Conservation (phyloP, 2,329 filamentous ascomycete species). For the Arthrobotrys sphaeroides region DNA sequence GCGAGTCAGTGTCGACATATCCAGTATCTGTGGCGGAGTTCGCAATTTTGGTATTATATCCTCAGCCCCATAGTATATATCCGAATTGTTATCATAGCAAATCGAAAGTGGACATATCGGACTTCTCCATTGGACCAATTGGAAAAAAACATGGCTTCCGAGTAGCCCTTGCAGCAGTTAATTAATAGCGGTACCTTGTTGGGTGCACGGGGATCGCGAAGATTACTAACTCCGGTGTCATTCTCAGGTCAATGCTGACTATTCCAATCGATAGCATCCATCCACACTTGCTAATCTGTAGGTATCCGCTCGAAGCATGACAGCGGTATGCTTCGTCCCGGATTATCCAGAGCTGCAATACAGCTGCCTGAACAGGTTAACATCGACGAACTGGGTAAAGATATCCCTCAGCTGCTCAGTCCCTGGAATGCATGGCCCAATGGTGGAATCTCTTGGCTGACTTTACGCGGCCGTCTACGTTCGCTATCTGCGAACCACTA, state of each 20-base stretch:
- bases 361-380: slow-evolving; percentile 29
- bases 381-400: slow-evolving; percentile 27
- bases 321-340: slow-evolving; percentile 4
- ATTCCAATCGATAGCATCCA: not conserved
- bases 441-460: slow-evolving; percentile 24
- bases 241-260: not conserved
- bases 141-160: not conserved
- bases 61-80: slow-evolving; percentile 1
- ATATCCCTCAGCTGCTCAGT: slow-evolving; percentile 20
- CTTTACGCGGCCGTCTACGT: slow-evolving; percentile 41
- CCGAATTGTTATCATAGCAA: too few species aligned
- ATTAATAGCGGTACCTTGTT: not conserved
- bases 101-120: not conserved
- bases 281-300: not conserved
- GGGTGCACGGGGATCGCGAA: not conserved
- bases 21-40: not conserved
- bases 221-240: slow-evolving; percentile 10
- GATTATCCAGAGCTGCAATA: not conserved
- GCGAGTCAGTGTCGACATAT: not conserved
- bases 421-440: slow-evolving; percentile 35
- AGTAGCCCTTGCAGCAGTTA: not conserved
- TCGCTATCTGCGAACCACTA: slow-evolving; percentile 46
- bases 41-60: not conserved
- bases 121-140: not conserved
- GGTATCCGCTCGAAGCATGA: not conserved